Conservation (phyloP, 306 rosid species). For the Rubus parviflorus region DNA sequence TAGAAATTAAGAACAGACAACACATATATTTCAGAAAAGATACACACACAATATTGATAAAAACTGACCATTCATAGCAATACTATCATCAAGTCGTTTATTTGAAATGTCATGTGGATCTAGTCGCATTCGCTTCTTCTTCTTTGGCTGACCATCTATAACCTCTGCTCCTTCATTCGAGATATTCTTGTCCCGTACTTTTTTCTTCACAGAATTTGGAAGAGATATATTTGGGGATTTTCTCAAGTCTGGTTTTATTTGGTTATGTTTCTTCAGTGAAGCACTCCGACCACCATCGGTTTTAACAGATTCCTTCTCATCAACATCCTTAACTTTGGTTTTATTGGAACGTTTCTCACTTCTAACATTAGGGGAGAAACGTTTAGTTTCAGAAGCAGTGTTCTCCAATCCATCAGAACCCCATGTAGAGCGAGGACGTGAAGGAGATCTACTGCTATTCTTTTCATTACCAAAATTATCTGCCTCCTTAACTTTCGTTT, state of each 20-base stretch:
- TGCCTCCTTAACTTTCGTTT: background rate
- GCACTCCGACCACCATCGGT: slow-evolving; percentile 25
- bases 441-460: slow-evolving; percentile 6
- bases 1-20: background rate
- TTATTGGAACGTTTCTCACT: slow-evolving; percentile 22
- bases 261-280: slow-evolving; percentile 38
- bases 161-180: slow-evolving; percentile 38
- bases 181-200: slow-evolving; percentile 27
- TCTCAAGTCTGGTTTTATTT: slow-evolving; percentile 29
- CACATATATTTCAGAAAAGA: background rate
- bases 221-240: slow-evolving; percentile 23
- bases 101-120: slow-evolving; percentile 81
- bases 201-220: slow-evolving; percentile 37
- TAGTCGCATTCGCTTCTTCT: slow-evolving; percentile 64
- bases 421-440: slow-evolving; percentile 38
- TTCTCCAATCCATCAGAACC: slow-evolving; percentile 27
- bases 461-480: slow-evolving; percentile 14
- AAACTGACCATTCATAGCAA: slow-evolving; percentile 49
- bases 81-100: slow-evolving; percentile 71
- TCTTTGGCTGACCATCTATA: slow-evolving; percentile 49
- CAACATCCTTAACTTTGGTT: slow-evolving; percentile 29
- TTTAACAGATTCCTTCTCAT: slow-evolving; percentile 18
- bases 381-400: slow-evolving; percentile 32
- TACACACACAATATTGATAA: slow-evolving; percentile 1
- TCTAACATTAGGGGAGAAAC: slow-evolving; percentile 27